These are phyloP conservation scores for Rhizoctonia solani DNA, from an alignment of 1,284 basidiomycete genomes.

Conservation along the genomic window DNA sequence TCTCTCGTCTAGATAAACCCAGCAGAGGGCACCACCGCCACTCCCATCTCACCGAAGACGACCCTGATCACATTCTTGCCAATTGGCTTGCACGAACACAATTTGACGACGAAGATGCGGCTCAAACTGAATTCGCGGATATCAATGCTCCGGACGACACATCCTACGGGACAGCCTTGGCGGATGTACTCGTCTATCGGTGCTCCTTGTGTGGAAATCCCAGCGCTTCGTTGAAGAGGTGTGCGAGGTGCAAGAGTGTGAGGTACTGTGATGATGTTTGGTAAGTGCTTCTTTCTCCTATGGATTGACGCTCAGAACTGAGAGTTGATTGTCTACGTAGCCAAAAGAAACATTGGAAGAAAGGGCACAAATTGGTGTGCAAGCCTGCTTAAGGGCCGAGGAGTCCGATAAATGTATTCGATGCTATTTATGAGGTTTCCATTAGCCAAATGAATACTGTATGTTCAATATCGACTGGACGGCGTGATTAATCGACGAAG, in stretches of 20 bases:
- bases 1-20: slow-evolving; percentile 7
- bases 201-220: slow-evolving; percentile 32
- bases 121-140: slow-evolving; percentile 1
- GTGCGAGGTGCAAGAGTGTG: slow-evolving; percentile 19
- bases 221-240: slow-evolving; percentile 28
- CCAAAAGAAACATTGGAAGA: slow-evolving; percentile 32
- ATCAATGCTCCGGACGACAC: not conserved
- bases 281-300: not conserved
- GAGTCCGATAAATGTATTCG: not conserved
- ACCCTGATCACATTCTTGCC: slow-evolving; percentile 23
- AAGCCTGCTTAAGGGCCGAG: not conserved
- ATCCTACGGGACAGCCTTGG: not conserved
- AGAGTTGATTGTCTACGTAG: not conserved
- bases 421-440: too few relatives aligned
- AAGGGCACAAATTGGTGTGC: slow-evolving; percentile 22
- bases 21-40: slow-evolving; percentile 12
- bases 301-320: not conserved
- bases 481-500: too few relatives aligned
- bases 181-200: slow-evolving; percentile 23
- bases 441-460: too few relatives aligned
- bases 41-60: slow-evolving; percentile 1
- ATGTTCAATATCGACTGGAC: too few relatives aligned
- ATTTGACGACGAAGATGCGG: slow-evolving; percentile 24
- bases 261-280: slow-evolving; percentile 30
- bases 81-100: slow-evolving; percentile 28